Evolutionary conservation across 2,329 filamentous ascomycete genomes (phyloP).

Genomic region (Trichoderma simmonsii): DNA sequence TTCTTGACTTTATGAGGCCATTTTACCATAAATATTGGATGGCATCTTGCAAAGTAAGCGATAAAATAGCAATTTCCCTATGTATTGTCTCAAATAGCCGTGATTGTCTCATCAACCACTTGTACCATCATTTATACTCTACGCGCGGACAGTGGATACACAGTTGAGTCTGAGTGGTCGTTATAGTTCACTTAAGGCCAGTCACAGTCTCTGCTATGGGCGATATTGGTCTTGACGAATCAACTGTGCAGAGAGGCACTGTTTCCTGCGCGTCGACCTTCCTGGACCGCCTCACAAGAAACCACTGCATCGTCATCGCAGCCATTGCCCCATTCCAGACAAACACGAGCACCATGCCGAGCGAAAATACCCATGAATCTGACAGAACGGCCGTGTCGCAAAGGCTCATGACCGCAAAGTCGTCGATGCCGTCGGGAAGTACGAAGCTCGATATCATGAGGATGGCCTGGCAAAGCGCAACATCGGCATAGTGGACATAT

Average conservation of each 20-base stretch:
- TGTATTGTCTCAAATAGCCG: not conserved
- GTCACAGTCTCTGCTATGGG: not conserved
- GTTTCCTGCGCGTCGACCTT: not conserved
- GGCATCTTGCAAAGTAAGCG: not conserved
- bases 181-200: not conserved
- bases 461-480: not conserved
- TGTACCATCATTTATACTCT: not conserved
- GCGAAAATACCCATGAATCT: not conserved
- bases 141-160: not conserved
- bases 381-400: not conserved
- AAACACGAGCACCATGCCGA: not conserved
- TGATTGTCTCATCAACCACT: not conserved
- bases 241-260: not conserved
- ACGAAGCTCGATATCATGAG: not conserved
- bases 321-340: not conserved
- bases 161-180: not conserved
- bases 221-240: not conserved
- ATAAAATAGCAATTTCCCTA: not conserved
- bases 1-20: not conserved
- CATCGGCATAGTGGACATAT: not conserved
- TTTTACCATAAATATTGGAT: not conserved
- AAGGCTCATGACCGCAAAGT: not conserved
- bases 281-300: not conserved
- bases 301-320: not conserved
- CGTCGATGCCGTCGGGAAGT: not conserved